phyloP scores from a whole-genome alignment of 345 rosid species.

The Dipteronia sinensis region DNA sequence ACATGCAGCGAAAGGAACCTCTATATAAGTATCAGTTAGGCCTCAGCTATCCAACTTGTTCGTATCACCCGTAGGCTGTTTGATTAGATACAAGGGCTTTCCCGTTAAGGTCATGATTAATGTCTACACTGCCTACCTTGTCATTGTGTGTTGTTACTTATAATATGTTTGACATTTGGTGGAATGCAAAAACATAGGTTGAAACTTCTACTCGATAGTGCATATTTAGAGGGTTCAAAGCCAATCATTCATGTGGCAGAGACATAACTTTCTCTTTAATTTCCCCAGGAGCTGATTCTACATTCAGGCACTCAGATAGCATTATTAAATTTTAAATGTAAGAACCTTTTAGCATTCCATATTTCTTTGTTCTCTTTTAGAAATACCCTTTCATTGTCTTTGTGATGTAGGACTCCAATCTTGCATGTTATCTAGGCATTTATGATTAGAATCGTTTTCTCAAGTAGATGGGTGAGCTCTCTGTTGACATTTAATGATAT shows the following conservation, averaged over 20 bases:
- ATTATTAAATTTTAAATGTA: neutral
- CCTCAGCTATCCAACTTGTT: neutral
- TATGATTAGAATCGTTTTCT: neutral
- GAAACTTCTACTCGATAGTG: neutral
- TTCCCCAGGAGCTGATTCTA: neutral
- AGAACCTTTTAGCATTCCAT: neutral
- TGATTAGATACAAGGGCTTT: neutral
- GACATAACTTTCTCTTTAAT: neutral
- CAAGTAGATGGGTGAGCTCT: neutral
- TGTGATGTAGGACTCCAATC: constrained; percentile 4
- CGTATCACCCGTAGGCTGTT: too few species aligned
- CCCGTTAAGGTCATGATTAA: neutral
- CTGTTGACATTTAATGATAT: neutral
- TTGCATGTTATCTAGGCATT: neutral
- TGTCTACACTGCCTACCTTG: neutral
- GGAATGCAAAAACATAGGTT: neutral
- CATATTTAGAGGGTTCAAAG: neutral
- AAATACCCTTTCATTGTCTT: neutral
- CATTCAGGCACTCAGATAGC: neutral
- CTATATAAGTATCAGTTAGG: neutral
- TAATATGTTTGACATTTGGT: neutral
- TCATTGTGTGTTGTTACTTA: neutral
- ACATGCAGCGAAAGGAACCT: neutral
- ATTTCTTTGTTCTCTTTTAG: neutral
- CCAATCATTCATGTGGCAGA: neutral